Conservation (phyloP, 2,329 filamentous ascomycete species). For the Penicillium carneum region DNA sequence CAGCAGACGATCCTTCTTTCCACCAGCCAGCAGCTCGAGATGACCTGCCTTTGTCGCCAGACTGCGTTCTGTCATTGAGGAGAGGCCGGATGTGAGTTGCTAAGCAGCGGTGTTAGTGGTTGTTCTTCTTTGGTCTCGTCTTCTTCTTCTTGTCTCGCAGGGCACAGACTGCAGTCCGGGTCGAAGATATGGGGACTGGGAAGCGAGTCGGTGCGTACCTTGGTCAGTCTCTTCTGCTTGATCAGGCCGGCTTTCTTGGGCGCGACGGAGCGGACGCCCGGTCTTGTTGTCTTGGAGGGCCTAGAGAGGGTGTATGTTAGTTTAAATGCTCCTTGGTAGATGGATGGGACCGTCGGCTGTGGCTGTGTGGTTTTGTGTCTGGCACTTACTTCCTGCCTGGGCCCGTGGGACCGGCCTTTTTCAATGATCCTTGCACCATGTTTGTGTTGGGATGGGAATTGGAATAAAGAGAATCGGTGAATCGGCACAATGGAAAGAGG, state of each 20-base stretch:
- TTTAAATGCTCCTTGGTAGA: neutral
- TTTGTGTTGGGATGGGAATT: constrained; percentile 8
- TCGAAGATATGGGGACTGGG: neutral
- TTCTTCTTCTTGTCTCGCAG: neutral
- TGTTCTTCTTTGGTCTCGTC: neutral
- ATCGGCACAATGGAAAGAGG: neutral
- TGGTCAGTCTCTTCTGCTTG: constrained; percentile 68
- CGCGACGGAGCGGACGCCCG: constrained; percentile 68
- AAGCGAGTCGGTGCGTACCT: constrained; percentile 51
- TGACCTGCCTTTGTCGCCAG: constrained; percentile 73
- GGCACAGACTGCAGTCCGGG: too few species aligned
- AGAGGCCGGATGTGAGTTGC: constrained; percentile 69
- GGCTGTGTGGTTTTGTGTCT: neutral
- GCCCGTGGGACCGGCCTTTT: constrained; percentile 49
- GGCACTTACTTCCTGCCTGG: constrained; percentile 48
- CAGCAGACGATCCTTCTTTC: constrained; percentile 65
- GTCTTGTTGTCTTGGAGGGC: constrained; percentile 58
- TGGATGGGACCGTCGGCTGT: neutral
- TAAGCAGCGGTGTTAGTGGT: constrained; percentile 21
- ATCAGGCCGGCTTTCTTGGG: constrained; percentile 70
- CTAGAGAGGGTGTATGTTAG: constrained; percentile 21
- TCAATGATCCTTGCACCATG: constrained; percentile 60
- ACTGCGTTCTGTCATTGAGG: constrained; percentile 70
- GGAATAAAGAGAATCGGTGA: neutral
- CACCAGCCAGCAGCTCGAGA: constrained; percentile 71